Evolutionary conservation across 2,329 filamentous ascomycete species (phyloP).

Genomic region (Coniochaeta pulveracea): DNA sequence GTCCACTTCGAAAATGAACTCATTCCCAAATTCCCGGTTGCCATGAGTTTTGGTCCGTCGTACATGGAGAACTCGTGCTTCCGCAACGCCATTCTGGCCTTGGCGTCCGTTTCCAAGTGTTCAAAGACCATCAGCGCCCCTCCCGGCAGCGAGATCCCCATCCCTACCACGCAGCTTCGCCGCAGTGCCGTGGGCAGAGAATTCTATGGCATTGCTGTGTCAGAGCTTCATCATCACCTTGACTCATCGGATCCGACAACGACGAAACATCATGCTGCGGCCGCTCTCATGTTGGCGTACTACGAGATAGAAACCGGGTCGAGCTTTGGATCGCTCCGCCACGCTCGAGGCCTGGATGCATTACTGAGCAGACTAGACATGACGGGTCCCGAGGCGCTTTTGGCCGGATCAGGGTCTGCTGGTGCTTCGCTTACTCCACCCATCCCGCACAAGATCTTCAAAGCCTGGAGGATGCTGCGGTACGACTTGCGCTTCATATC

Average conservation of each 20-base stretch:
- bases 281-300: conserved; percentile 3
- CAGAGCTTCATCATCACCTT: not conserved
- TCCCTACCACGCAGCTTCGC: not conserved
- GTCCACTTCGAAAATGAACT: conserved; percentile 1
- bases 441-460: conserved; percentile 1
- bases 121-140: not conserved
- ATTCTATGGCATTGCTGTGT: not conserved
- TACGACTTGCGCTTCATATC: conserved; percentile 1
- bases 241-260: not conserved
- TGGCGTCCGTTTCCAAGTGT: not conserved
- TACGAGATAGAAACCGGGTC: conserved; percentile 3
- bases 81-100: conserved; percentile 3
- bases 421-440: not conserved
- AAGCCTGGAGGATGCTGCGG: conserved; percentile 2
- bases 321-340: not conserved
- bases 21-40: not conserved
- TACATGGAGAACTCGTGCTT: conserved; percentile 1
- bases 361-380: not conserved
- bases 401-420: not conserved
- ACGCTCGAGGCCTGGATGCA: conserved; percentile 1
- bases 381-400: no score
- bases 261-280: conserved; percentile 1
- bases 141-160: not conserved
- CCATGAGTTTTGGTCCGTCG: not conserved
- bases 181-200: conserved; percentile 2